Conservation (phyloP, 305 asterid genomes). For the Andrographis paniculata region DNA sequence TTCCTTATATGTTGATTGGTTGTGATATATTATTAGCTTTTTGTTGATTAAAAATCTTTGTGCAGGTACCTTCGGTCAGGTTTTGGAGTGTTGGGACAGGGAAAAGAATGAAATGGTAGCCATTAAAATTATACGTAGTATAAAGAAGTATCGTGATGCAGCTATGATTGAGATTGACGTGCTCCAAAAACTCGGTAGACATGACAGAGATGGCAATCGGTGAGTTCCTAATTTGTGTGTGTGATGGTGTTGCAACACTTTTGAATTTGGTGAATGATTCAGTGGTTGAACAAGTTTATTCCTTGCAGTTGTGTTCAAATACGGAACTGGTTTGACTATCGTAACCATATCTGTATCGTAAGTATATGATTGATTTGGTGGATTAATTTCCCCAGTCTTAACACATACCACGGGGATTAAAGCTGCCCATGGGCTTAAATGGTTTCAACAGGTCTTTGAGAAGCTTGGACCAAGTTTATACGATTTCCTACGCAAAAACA, state of each 20-base stretch:
- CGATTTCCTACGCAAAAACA: slow-evolving; percentile 97
- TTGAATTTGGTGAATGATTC: slow-evolving; percentile 29
- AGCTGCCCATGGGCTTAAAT: slow-evolving; percentile 57
- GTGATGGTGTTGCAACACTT: slow-evolving; percentile 10
- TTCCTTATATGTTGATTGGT: background rate
- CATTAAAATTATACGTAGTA: slow-evolving; percentile 73
- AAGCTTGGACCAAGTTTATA: slow-evolving; percentile 99
- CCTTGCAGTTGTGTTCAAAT: slow-evolving; percentile 99
- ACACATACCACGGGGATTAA: slow-evolving; percentile 58
- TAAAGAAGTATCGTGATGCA: slow-evolving; percentile 82
- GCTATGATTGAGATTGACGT: slow-evolving; percentile 89
- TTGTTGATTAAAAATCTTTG: slow-evolving; percentile 7
- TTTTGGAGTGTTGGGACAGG: slow-evolving; percentile 87
- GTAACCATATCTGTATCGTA: slow-evolving; percentile 99
- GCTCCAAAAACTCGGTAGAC: slow-evolving; percentile 80
- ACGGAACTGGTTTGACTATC: slow-evolving; percentile 99
- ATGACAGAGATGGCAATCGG: slow-evolving; percentile 78
- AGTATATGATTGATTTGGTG: slow-evolving; percentile 76
- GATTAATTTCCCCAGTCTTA: slow-evolving; percentile 66
- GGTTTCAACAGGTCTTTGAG: slow-evolving; percentile 97
- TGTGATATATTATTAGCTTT: background rate
- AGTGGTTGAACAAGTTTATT: slow-evolving; percentile 71
- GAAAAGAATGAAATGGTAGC: slow-evolving; percentile 87
- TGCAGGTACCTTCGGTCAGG: slow-evolving; percentile 87
- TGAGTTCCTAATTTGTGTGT: slow-evolving; percentile 30